Conservation (phyloP, 2,329 filamentous ascomycete species). For the Proliferodiscus dingleyae region DNA sequence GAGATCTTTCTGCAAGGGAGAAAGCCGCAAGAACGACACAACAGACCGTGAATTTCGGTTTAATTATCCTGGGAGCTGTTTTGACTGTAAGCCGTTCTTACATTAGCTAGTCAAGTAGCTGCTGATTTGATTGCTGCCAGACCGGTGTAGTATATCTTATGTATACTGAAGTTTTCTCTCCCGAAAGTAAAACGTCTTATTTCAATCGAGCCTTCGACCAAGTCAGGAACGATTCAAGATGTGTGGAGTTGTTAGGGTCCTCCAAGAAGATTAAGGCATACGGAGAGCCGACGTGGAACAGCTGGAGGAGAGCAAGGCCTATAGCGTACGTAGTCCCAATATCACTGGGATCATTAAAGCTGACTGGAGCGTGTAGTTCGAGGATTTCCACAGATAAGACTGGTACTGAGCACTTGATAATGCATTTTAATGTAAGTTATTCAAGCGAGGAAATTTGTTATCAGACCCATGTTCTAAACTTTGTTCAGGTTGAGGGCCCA, state of each 20-base stretch:
- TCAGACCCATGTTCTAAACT: constrained; percentile 23
- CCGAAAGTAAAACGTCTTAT: constrained; percentile 78
- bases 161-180: constrained; percentile 77
- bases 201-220: constrained; percentile 84
- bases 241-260: constrained; percentile 69
- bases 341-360: constrained; percentile 16
- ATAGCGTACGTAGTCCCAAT: constrained; percentile 44
- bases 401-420: constrained; percentile 74
- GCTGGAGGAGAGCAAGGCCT: constrained; percentile 67
- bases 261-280: constrained; percentile 71
- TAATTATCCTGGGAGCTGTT: constrained; percentile 69
- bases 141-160: constrained; percentile 73
- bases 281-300: constrained; percentile 75
- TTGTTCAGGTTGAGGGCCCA: constrained; percentile 66
- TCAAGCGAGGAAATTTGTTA: not conserved
- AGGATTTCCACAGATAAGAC: constrained; percentile 63
- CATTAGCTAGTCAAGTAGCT: constrained; percentile 1
- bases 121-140: constrained; percentile 40
- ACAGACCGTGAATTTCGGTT: constrained; percentile 80
- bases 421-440: constrained; percentile 72
- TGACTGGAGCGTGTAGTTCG: constrained; percentile 45
- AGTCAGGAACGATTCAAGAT: constrained; percentile 68
- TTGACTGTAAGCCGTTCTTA: constrained; percentile 57
- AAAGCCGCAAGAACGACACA: constrained; percentile 83
- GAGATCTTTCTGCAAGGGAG: constrained; percentile 66